These are phyloP conservation scores for Dothidotthia symphoricarpi DNA, from an alignment of 2,329 filamentous ascomycete genomes.

Conservation along the genomic window DNA sequence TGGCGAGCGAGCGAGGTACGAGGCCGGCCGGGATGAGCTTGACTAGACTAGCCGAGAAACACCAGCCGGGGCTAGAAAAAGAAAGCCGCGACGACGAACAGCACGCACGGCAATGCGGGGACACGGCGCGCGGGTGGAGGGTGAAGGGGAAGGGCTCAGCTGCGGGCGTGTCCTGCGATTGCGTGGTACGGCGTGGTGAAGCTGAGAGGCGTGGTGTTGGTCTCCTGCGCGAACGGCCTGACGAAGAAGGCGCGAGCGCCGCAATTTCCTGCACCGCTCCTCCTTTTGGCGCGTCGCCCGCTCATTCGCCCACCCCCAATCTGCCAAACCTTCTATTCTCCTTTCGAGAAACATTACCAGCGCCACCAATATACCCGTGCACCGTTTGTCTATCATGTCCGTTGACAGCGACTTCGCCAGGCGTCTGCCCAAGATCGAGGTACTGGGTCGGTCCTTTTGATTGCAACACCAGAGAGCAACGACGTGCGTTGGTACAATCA, in stretches of 20 bases:
- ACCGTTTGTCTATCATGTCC: conserved; percentile 12
- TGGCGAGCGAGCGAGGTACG: conserved; percentile 32
- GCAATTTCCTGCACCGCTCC: conserved; percentile 31
- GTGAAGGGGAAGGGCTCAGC: too few relatives aligned
- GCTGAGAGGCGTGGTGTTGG: not conserved
- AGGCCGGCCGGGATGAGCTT: conserved; percentile 28
- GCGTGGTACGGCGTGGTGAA: too few relatives aligned
- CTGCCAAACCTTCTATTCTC: conserved; percentile 6
- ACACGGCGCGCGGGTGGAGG: not conserved
- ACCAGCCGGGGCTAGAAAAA: conserved; percentile 24
- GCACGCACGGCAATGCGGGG: conserved; percentile 1
- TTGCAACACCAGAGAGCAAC: conserved; percentile 21
- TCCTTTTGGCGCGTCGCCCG: conserved; percentile 14
- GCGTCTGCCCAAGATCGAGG: conserved; percentile 47
- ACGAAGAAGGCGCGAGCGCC: conserved; percentile 26
- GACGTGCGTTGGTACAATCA: conserved; percentile 28
- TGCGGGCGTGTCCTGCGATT: too few relatives aligned
- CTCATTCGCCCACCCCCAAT: conserved; percentile 13
- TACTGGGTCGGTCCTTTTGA: too few relatives aligned
- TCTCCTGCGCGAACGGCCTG: conserved; percentile 6
- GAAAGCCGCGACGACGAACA: conserved; percentile 2
- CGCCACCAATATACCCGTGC: conserved; percentile 21
- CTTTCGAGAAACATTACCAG: conserved; percentile 18
- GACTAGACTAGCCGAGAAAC: conserved; percentile 36
- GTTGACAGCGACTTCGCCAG: conserved; percentile 30